Percentiles rank a stretch among this genome's conserved stretches.
Conservation (phyloP, 805 yeast species). For the Candida succiphila region DNA sequence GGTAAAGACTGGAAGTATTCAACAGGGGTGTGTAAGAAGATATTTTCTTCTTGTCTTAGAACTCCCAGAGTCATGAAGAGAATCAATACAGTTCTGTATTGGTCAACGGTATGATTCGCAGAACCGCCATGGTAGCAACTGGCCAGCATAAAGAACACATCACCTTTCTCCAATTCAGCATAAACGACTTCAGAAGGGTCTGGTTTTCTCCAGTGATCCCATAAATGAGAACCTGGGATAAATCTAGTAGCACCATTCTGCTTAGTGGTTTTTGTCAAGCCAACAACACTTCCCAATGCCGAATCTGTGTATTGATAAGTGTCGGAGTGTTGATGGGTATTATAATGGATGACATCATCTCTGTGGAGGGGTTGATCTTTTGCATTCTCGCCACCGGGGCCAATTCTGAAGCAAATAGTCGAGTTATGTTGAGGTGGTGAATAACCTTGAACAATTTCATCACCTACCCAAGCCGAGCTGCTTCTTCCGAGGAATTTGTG, state of each 20-base stretch:
- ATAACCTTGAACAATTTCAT: conserved; percentile 8
- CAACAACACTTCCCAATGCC: conserved; percentile 10
- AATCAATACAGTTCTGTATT: conserved; percentile 15
- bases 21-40: conserved; percentile 12
- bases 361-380: conserved; percentile 12
- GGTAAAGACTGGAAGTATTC: conserved; percentile 15
- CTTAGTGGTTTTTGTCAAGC: conserved; percentile 8
- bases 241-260: conserved; percentile 20
- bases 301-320: conserved; percentile 8
- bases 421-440: conserved; percentile 11
- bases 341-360: conserved; percentile 14
- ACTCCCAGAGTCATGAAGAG: conserved; percentile 20
- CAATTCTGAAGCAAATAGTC: conserved; percentile 11
- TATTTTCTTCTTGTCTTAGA: conserved; percentile 21
- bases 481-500: conserved; percentile 8
- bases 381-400: conserved; percentile 12
- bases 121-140: conserved; percentile 22
- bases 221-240: conserved; percentile 21
- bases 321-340: conserved; percentile 5
- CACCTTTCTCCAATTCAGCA: conserved; percentile 22
- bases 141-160: conserved; percentile 21
- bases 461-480: conserved; percentile 10
- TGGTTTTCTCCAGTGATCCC: conserved; percentile 19
- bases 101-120: conserved; percentile 17
- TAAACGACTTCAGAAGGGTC: conserved; percentile 12